phyloP scores from a whole-genome alignment of 2,329 filamentous ascomycete genomes.

The Aspergillus intermedius region DNA sequence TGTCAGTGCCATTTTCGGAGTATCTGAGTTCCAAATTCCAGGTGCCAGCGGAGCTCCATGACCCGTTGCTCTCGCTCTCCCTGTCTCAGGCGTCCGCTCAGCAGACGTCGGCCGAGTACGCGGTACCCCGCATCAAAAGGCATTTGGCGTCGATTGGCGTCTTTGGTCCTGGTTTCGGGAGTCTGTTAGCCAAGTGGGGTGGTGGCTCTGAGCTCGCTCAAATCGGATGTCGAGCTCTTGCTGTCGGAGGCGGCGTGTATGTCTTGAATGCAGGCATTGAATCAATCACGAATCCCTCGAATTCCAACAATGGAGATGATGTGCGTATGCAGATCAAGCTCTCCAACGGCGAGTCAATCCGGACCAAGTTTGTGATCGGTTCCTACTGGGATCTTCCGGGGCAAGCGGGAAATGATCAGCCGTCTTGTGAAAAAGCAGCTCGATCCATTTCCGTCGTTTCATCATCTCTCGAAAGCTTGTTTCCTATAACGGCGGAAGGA shows the following conservation, averaged over 20 bases:
- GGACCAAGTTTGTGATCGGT: slow-evolving; percentile 32
- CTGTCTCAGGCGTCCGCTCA: slow-evolving; percentile 57
- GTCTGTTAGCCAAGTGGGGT: slow-evolving; percentile 88
- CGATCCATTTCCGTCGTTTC: slow-evolving; percentile 64
- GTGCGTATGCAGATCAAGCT: slow-evolving; percentile 24
- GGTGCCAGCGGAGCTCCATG: slow-evolving; percentile 61
- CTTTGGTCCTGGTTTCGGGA: slow-evolving; percentile 83
- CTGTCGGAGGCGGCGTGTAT: slow-evolving; percentile 86
- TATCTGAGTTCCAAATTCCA: slow-evolving; percentile 51
- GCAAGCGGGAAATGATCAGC: slow-evolving; percentile 6
- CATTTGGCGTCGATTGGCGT: slow-evolving; percentile 82
- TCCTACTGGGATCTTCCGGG: slow-evolving; percentile 32
- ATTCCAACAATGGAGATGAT: slow-evolving; percentile 11
- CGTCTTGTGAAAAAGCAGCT: slow-evolving; percentile 40
- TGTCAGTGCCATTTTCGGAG: slow-evolving; percentile 48
- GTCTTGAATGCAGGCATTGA: slow-evolving; percentile 68
- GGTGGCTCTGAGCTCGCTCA: slow-evolving; percentile 83
- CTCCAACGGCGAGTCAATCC: slow-evolving; percentile 32
- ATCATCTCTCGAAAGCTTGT: slow-evolving; percentile 59
- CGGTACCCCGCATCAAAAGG: slow-evolving; percentile 65
- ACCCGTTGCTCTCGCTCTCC: slow-evolving; percentile 63
- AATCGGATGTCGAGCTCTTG: slow-evolving; percentile 81
- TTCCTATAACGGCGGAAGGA: slow-evolving; percentile 66
- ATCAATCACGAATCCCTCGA: slow-evolving; percentile 13
- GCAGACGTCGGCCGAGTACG: slow-evolving; percentile 57